Percentiles rank a stretch among this genome's conserved stretches.
Conservation (phyloP, 805 yeast species). For the Myxozyma neotropica region DNA sequence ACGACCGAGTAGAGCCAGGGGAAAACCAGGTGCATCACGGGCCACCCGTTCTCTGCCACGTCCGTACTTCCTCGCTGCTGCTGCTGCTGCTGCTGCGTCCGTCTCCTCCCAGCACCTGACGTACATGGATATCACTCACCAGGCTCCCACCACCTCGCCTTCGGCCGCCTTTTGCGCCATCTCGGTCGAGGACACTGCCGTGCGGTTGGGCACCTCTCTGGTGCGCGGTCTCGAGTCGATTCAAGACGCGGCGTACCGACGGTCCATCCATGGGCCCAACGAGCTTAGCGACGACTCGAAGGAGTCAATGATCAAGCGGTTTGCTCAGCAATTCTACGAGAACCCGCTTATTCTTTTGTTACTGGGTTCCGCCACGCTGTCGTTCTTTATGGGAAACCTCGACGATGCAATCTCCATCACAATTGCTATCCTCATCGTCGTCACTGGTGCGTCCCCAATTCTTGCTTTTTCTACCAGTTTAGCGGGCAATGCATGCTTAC, state of each 20-base stretch:
- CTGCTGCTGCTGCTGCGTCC: neutral
- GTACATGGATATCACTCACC: conserved; percentile 6
- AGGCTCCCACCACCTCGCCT: conserved; percentile 46
- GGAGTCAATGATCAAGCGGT: conserved; percentile 63
- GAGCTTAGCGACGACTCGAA: conserved; percentile 78
- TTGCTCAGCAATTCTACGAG: conserved; percentile 77
- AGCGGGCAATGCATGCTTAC: neutral
- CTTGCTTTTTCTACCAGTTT: neutral
- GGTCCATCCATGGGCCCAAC: conserved; percentile 77
- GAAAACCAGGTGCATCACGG: neutral
- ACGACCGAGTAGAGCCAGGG: neutral
- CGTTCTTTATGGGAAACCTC: conserved; percentile 90
- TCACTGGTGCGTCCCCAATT: conserved; percentile 49
- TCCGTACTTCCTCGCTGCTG: neutral
- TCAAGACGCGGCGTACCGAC: conserved; percentile 72
- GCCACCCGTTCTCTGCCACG: neutral
- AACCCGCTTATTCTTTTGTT: conserved; percentile 88
- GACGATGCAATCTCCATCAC: conserved; percentile 96
- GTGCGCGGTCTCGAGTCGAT: conserved; percentile 62
- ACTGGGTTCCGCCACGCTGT: conserved; percentile 84
- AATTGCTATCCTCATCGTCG: conserved; percentile 88
- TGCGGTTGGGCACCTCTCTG: conserved; percentile 63
- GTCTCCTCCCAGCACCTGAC: neutral
- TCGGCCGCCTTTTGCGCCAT: conserved; percentile 65
- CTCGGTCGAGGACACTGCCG: conserved; percentile 65